Base-by-base conservation (phyloP, 441 rosid genomes). In the Monsonia emarginata region DNA sequence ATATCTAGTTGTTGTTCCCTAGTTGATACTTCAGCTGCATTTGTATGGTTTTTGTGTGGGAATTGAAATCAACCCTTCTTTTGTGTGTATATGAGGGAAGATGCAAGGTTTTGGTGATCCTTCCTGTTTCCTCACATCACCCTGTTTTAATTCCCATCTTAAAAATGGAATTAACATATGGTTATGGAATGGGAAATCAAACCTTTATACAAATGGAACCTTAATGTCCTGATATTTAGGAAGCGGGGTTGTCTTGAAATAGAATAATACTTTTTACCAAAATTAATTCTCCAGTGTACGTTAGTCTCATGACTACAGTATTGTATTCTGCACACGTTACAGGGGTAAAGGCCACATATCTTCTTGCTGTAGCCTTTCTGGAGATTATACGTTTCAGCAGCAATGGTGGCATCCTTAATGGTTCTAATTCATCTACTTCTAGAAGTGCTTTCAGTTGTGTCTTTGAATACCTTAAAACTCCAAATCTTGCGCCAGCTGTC, bases 311-410 rank as follows among this genome's bases (percentile, higher is more conserved):
- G 50, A 44, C n/a, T 44, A 44, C 50, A 63, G 34, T 5, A 1
- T 22, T 64, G 30, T 18, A 6, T 59, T 36, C 65, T 74, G 26
- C 71, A 66, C 68, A 22, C 76, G 71, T 76, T 78, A 63, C 78
- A 95, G 99, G 99, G 65, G 97, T 95, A 71, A 95, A 95, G 83
- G 97, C 99, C 21, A 95, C 97, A 48, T 95, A 95, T 86, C 92
- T 95, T 82, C 99, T 95, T 75, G 97, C 99, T 26, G 99, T 91
- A 56, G 91, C 99, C 46, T 88, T 91, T 79, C 68, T 95, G 73
- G 99, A 95, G 81, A 89, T 89, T 59, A 88, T 89, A 65, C 96
- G 99, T 54, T 95, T 95, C 81, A 88, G 87, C 78, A 95, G 96
- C 80, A 95, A 95, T 61, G 99, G 99, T 63, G 99, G 99, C 76